These are phyloP conservation scores for Triadica sebifera DNA, from an alignment of 345 rosid genomes.

Conservation along the genomic window DNA sequence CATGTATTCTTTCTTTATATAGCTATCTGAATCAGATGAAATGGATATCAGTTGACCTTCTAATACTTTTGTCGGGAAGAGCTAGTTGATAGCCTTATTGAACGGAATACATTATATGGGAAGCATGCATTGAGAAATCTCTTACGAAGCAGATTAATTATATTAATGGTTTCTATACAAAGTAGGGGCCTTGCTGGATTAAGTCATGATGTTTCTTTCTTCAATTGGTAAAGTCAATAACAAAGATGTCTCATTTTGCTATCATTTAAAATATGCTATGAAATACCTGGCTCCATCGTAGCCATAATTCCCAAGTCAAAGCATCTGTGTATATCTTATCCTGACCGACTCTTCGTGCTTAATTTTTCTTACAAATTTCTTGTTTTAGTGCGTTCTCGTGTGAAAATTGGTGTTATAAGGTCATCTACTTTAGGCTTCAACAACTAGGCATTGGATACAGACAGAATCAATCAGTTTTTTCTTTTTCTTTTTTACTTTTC, in stretches of 20 bases:
- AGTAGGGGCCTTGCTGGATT: neutral
- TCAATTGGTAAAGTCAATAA: constrained; percentile 14
- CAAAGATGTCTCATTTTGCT: constrained; percentile 18
- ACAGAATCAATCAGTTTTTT: too few species aligned
- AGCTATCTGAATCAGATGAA: neutral
- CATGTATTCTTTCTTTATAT: neutral
- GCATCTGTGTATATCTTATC: constrained; percentile 1
- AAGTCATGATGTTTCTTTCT: constrained; percentile 8
- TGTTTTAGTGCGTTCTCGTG: neutral
- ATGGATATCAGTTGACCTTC: constrained; percentile 12
- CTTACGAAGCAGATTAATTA: neutral
- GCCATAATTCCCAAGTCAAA: neutral
- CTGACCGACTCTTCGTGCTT: constrained; percentile 3
- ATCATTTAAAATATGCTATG: neutral
- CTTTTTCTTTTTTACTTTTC: too few species aligned
- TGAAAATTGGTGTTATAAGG: too few species aligned
- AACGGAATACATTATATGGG: neutral
- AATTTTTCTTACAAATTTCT: neutral
- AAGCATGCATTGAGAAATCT: constrained; percentile 18
- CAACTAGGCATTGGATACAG: neutral
- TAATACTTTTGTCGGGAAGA: neutral
- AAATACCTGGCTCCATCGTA: neutral
- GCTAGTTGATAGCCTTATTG: neutral
- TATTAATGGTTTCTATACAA: neutral
- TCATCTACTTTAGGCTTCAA: neutral